Evolutionary conservation across 768 basidiomycete genomes (phyloP).

Genomic region (Russula compacta): DNA sequence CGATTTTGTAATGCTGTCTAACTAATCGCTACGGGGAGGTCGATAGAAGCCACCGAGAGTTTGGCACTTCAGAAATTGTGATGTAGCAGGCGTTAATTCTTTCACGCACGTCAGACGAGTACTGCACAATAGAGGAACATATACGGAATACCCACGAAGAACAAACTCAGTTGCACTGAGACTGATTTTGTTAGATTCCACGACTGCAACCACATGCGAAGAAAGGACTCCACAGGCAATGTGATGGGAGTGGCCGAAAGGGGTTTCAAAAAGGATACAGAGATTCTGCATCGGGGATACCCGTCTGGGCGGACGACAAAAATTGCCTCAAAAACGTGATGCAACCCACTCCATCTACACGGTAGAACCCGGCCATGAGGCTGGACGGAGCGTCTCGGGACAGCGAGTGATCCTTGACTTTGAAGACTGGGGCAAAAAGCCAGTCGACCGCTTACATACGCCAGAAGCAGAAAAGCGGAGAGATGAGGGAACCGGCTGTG

Average conservation of each 20-base stretch:
- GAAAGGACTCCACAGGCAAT: neutral
- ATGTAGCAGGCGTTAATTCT: neutral
- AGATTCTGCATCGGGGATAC: neutral
- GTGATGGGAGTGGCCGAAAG: neutral
- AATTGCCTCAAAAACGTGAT: neutral
- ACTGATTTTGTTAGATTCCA: neutral
- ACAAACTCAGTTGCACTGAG: neutral
- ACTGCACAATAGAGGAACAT: neutral
- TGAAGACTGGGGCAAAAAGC: too few species aligned
- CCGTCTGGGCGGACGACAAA: neutral
- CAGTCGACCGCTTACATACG: neutral
- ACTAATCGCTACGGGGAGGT: neutral
- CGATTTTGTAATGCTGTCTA: neutral
- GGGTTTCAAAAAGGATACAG: neutral
- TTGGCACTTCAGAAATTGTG: neutral
- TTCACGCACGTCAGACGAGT: neutral
- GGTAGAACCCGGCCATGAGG: neutral
- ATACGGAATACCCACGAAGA: neutral
- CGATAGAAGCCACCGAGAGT: too few species aligned
- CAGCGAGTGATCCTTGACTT: neutral
- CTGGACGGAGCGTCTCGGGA: too few species aligned
- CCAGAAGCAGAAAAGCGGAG: constrained; percentile 2
- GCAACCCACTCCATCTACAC: neutral
- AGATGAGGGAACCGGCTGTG: constrained; percentile 2
- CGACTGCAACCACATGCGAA: neutral